phyloP scores from a whole-genome alignment of 768 basidiomycete species.

The Pisolithus sp. region DNA sequence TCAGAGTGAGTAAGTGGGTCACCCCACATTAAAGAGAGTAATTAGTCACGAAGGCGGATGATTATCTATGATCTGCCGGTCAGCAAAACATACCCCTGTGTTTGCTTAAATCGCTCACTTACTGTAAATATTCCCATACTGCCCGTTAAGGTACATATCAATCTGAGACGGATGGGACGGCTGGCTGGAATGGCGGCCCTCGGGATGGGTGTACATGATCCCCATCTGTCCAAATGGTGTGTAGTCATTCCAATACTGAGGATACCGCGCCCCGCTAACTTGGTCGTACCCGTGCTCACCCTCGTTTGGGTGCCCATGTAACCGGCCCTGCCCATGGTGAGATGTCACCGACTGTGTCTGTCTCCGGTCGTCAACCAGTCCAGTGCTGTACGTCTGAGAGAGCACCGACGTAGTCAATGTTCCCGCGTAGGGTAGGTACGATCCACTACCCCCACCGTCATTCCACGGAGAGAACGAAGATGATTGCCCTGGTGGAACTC shows the following conservation, averaged over 20 bases:
- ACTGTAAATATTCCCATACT: conserved; percentile 25
- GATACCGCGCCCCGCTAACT: conserved; percentile 31
- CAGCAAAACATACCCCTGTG: not conserved
- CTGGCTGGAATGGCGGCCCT: conserved; percentile 4
- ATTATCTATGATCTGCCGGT: not conserved
- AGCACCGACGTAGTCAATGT: conserved; percentile 66
- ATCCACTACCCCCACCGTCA: conserved; percentile 16
- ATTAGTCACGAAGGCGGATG: conserved; percentile 2
- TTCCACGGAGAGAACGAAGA: conserved; percentile 45
- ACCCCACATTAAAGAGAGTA: not conserved
- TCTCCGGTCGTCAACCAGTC: conserved; percentile 50
- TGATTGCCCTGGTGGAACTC: conserved; percentile 14
- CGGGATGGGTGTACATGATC: conserved; percentile 28
- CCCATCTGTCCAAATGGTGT: conserved; percentile 46
- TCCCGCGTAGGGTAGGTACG: conserved; percentile 34
- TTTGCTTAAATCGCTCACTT: conserved; percentile 4
- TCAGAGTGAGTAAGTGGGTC: not conserved
- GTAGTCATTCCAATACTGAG: conserved; percentile 53
- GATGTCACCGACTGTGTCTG: conserved; percentile 5
- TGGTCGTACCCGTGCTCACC: conserved; percentile 16
- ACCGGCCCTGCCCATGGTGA: conserved; percentile 14
- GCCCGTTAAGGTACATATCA: conserved; percentile 18
- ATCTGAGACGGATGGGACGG: conserved; percentile 10
- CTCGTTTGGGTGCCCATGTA: conserved; percentile 9
- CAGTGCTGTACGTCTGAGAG: conserved; percentile 71